Evolutionary conservation across 495 filamentous ascomycete species (phyloP).

Genomic region (Glonium stellatum): DNA sequence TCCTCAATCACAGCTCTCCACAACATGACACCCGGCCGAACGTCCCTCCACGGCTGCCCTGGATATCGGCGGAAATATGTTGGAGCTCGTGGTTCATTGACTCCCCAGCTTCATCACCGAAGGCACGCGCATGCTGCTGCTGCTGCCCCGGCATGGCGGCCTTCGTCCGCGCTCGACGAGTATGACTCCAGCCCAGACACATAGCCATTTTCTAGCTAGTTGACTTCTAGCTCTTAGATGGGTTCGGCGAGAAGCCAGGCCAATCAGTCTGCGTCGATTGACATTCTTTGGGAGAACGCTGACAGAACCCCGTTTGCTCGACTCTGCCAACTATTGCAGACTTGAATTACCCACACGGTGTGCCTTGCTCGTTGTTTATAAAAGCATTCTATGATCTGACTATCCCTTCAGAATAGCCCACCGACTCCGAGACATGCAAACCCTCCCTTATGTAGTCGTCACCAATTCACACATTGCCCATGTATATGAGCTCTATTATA

Average conservation of each 20-base stretch:
- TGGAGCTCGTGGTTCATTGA: neutral
- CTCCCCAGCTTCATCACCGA: neutral
- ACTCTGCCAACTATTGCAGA: constrained; percentile 94
- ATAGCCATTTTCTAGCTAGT: constrained; percentile 18
- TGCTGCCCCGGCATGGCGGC: constrained; percentile 63
- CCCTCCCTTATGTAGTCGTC: constrained; percentile 88
- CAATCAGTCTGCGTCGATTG: constrained; percentile 83
- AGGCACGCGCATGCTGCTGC: constrained; percentile 2
- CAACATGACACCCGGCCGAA: neutral
- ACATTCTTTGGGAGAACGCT: constrained; percentile 91
- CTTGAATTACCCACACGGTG: constrained; percentile 89
- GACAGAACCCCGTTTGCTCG: constrained; percentile 81
- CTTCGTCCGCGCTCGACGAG: constrained; percentile 81
- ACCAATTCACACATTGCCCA: constrained; percentile 90
- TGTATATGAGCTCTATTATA: constrained; percentile 95
- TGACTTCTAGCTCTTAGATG: constrained; percentile 50
- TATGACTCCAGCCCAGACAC: constrained; percentile 38
- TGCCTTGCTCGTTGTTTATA: neutral
- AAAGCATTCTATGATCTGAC: neutral
- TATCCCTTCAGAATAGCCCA: constrained; percentile 63
- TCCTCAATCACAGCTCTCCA: neutral
- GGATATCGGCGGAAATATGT: neutral
- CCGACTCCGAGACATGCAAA: constrained; percentile 94
- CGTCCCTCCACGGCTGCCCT: neutral
- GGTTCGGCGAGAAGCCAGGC: constrained; percentile 75